Base-by-base conservation (phyloP, 2,329 filamentous ascomycete genomes). In the Beauveria caledonica region DNA sequence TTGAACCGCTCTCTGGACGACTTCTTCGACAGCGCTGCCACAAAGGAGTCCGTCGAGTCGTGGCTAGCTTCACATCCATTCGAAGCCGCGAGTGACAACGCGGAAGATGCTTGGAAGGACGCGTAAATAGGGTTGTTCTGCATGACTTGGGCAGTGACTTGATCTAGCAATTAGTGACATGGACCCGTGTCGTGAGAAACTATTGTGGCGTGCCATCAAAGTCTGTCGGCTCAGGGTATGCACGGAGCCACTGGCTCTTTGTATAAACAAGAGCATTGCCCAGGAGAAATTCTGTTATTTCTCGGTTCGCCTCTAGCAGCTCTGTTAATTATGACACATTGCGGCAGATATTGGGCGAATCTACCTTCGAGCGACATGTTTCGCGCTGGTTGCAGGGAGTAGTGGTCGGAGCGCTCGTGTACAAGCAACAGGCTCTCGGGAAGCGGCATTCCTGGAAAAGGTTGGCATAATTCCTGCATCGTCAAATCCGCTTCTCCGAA, bases 381-480 rank as follows among this genome's bases (percentile, higher is more conserved):
- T 25, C 36, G 54, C 7, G 60, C 65, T 21, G 65, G 65, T 33
- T 67, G 66, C 5, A 66, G 63, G 1, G 64, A 67, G 45, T 63
- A 67, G 51, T 66, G 64, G 45, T 68, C 66, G 15, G 63, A 39
- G 9, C 63, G 65, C 52, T 68, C 65, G 50, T 68, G 66, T 1
- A 68, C 66, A 1, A 66, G 61, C 11, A 67, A 21, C 17, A 67
- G 40, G 58, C 65, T 55, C 1, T 65, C 58, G 0, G 66, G 66
- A 6, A 67, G 58, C 1, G 3, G n/a, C n/a, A 62, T 66, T 39
- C 65, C 66, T 67, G 40, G 9, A 3, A 48, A 29, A 17, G 10
- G 2, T 46, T 15, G 23, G 27, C n/a, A 15, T 19, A 19, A 15
- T 19, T 49, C 27, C 33, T 21, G 4, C 19, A 50, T 10, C 15